Evolutionary conservation across 73 alveolate genomes (phyloP).

Genomic region (Halteria grandinella): DNA sequence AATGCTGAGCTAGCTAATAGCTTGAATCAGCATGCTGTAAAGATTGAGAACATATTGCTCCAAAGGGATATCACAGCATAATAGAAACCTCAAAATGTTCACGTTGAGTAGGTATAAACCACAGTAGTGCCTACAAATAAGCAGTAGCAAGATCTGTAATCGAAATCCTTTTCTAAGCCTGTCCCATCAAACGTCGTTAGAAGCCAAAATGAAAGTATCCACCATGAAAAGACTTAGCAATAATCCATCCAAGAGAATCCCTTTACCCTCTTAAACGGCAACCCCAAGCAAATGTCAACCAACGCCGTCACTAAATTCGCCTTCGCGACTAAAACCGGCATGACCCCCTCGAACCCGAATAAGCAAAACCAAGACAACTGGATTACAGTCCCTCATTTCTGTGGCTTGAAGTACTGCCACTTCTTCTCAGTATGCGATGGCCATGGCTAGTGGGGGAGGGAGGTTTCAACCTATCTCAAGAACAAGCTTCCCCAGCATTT

Average conservation of each 20-base stretch:
- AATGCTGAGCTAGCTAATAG: too few species aligned
- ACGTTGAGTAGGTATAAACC: too few species aligned
- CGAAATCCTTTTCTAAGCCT: too few species aligned
- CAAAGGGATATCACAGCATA: too few species aligned
- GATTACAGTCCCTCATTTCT: conserved; percentile 54
- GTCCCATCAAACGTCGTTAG: too few species aligned
- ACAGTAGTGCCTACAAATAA: too few species aligned
- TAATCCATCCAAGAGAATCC: too few species aligned
- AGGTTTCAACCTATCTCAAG: conserved; percentile 56
- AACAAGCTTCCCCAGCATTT: conserved; percentile 45
- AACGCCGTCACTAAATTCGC: conserved; percentile 60
- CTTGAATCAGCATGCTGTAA: too few species aligned
- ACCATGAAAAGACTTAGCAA: too few species aligned
- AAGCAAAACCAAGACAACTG: conserved; percentile 57
- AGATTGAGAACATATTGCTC: too few species aligned
- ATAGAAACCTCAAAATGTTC: too few species aligned
- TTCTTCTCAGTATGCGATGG: conserved; percentile 75
- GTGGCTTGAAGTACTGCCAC: conserved; percentile 30
- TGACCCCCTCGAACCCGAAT: conserved; percentile 51
- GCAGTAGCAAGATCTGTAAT: too few species aligned
- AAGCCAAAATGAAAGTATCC: background rate
- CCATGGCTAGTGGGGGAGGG: conserved; percentile 69
- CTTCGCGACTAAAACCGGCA: conserved; percentile 58
- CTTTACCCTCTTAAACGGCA: background rate
- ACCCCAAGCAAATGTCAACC: conserved; percentile 25